Percentiles rank a stretch among this genome's conserved stretches.
Conservation (phyloP, 169 alveolate species). For the Cryptosporidium ubiquitum region DNA sequence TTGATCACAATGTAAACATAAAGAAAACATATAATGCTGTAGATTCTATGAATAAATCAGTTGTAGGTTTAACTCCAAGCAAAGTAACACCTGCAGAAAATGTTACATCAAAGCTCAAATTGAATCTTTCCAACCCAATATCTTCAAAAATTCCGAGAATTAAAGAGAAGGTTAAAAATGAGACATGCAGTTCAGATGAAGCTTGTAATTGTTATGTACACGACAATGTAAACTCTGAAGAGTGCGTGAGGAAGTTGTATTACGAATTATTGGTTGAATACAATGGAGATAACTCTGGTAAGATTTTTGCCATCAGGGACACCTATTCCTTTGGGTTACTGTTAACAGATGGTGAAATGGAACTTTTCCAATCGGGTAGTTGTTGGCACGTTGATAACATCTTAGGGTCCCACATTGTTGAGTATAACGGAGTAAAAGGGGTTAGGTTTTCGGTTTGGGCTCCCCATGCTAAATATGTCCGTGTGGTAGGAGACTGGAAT, state of each 20-base stretch:
- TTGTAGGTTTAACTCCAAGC: not conserved
- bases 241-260: conserved; percentile 59
- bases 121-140: not conserved
- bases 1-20: not conserved
- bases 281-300: conserved; percentile 64
- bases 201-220: conserved; percentile 65
- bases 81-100: not conserved
- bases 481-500: conserved; percentile 85
- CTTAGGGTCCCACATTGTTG: conserved; percentile 78
- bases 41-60: not conserved
- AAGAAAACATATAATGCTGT: not conserved
- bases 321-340: conserved; percentile 78
- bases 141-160: conserved; percentile 25
- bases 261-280: conserved; percentile 76
- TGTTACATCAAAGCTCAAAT: not conserved
- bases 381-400: conserved; percentile 84
- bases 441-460: conserved; percentile 84
- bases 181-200: conserved; percentile 31
- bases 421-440: conserved; percentile 79
- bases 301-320: conserved; percentile 69
- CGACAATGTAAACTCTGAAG: conserved; percentile 42
- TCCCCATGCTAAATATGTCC: conserved; percentile 77
- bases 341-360: conserved; percentile 76
- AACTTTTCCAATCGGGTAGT: conserved; percentile 81
- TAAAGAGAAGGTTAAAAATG: not conserved